These are phyloP conservation scores for Pontederia crassipes DNA, from an alignment of 176 grass and related monocot species.

Conservation along the genomic window DNA sequence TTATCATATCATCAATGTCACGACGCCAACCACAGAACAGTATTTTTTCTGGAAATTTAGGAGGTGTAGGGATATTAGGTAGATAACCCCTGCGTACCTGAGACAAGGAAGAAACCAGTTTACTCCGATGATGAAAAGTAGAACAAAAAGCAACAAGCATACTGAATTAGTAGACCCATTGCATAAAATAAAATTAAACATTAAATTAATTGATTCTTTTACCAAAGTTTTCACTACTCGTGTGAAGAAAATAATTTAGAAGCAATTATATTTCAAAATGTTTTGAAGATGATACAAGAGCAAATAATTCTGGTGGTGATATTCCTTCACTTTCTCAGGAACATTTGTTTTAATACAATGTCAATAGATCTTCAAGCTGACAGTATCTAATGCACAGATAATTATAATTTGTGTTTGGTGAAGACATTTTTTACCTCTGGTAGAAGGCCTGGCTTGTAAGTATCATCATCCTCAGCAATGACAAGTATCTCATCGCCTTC, in stretches of 20 bases:
- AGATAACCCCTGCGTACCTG: conserved; percentile 70
- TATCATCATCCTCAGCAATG: conserved; percentile 98
- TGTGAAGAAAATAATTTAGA: neutral
- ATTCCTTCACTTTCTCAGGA: neutral
- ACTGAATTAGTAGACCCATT: neutral
- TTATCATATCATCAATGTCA: conserved; percentile 99
- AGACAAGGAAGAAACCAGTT: conserved; percentile 15
- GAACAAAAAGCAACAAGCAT: neutral
- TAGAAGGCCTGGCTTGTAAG: conserved; percentile 62
- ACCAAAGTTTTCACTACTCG: neutral
- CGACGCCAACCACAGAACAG: conserved; percentile 98
- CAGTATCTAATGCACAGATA: neutral
- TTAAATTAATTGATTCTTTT: too few relatives aligned
- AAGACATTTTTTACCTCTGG: conserved; percentile 29
- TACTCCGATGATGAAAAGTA: conserved; percentile 9
- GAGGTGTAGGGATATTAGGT: conserved; percentile 60
- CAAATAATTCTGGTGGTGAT: neutral
- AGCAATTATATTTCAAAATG: neutral
- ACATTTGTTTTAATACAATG: too few relatives aligned
- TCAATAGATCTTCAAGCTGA: neutral
- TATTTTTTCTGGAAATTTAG: conserved; percentile 94
- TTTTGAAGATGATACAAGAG: neutral
- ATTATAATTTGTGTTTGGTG: neutral
- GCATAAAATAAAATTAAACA: too few relatives aligned
- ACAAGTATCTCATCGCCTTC: conserved; percentile 89